Evolutionary conservation across 768 basidiomycete genomes (phyloP).

Genomic region (Gautieria morchelliformis): DNA sequence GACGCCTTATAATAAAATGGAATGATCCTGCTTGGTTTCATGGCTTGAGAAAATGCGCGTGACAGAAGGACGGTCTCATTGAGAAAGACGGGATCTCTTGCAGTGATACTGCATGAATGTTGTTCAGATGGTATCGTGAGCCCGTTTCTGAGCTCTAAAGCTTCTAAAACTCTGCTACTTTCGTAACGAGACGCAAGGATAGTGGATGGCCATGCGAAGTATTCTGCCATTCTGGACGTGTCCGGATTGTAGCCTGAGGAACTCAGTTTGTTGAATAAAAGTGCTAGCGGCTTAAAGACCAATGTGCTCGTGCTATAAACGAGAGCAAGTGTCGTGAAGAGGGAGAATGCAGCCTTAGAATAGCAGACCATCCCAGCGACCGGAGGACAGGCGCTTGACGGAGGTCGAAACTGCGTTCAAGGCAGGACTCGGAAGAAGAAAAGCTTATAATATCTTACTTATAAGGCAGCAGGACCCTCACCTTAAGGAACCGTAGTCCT

Average conservation of each 20-base stretch:
- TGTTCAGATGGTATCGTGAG: background rate
- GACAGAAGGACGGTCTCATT: background rate
- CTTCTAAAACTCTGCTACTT: background rate
- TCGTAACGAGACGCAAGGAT: background rate
- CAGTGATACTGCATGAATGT: background rate
- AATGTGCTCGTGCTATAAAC: background rate
- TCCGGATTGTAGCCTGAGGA: background rate
- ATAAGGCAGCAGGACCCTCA: too few species aligned
- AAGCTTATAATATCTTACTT: too few species aligned
- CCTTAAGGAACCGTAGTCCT: too few species aligned
- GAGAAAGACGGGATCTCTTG: background rate
- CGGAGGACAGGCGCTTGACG: too few species aligned
- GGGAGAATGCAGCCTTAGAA: background rate
- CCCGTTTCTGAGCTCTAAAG: background rate
- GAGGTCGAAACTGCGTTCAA: too few species aligned
- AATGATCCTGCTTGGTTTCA: constrained; percentile 66
- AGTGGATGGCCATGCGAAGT: background rate
- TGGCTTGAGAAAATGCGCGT: constrained; percentile 14
- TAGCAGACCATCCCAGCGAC: background rate
- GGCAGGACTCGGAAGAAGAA: too few species aligned
- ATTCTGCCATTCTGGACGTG: background rate
- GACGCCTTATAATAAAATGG: constrained; percentile 75
- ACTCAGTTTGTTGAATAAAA: background rate
- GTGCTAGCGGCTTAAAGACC: background rate
- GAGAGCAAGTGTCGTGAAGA: background rate